Evolutionary conservation across 140 eudicot genomes (phyloP).

Genomic region (Ambrosia hybrid): DNA sequence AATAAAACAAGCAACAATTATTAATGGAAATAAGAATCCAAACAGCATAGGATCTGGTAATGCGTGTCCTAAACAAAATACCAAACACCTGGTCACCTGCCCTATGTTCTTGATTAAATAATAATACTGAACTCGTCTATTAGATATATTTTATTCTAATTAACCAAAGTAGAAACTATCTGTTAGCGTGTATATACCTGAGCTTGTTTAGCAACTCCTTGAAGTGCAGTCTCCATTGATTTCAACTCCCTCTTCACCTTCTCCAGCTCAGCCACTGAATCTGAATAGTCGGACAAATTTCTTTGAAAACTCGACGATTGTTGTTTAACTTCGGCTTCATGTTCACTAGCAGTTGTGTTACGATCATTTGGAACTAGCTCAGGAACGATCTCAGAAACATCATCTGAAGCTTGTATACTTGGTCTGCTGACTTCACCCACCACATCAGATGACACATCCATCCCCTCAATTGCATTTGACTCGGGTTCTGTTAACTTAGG

Average conservation of each 20-base stretch:
- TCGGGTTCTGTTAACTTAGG: slow-evolving; percentile 30
- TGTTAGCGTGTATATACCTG: slow-evolving; percentile 45
- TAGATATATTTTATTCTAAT: no score
- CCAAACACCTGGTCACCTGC: no score
- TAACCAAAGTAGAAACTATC: background rate
- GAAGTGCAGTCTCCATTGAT: slow-evolving; percentile 87
- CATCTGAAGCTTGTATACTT: slow-evolving; percentile 37
- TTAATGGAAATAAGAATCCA: no score
- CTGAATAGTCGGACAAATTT: slow-evolving; percentile 30
- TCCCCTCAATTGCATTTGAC: slow-evolving; percentile 25
- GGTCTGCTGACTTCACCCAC: slow-evolving; percentile 29
- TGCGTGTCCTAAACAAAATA: no score
- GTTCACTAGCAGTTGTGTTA: slow-evolving; percentile 21
- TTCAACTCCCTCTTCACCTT: slow-evolving; percentile 86
- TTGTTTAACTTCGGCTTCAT: slow-evolving; percentile 38
- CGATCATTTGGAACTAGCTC: slow-evolving; percentile 31
- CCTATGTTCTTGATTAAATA: no score
- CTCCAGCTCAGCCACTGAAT: slow-evolving; percentile 66
- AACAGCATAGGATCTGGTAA: no score
- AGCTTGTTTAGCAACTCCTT: slow-evolving; percentile 94
- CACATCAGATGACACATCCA: slow-evolving; percentile 32
- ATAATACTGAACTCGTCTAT: no score
- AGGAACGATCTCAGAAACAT: slow-evolving; percentile 33
- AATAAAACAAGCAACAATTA: no score
- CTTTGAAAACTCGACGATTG: slow-evolving; percentile 28